Evolutionary conservation across 495 filamentous ascomycete genomes (phyloP).

Genomic region (Penicillium coffeae): DNA sequence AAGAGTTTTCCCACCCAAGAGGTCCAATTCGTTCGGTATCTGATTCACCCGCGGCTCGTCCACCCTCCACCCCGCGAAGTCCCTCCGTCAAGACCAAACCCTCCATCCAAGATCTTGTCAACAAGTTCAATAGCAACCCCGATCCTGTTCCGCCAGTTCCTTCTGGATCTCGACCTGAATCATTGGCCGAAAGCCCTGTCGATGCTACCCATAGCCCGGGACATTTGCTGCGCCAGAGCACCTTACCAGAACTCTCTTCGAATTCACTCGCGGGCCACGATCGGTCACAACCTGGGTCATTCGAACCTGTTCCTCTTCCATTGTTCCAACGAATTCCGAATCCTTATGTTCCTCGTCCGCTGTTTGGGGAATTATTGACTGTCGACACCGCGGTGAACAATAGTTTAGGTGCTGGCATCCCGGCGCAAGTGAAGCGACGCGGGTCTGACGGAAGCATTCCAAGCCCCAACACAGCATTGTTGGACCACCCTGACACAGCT

Average conservation of each 20-base stretch:
- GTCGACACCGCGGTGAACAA: slow-evolving; percentile 34
- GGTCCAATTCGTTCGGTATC: slow-evolving; percentile 33
- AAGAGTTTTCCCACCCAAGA: slow-evolving; percentile 23
- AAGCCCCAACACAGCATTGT: slow-evolving; percentile 48
- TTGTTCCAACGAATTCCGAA: slow-evolving; percentile 20
- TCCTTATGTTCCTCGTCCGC: slow-evolving; percentile 31
- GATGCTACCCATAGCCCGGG: slow-evolving; percentile 26
- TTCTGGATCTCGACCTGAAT: slow-evolving; percentile 28
- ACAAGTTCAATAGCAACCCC: slow-evolving; percentile 55
- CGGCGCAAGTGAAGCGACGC: slow-evolving; percentile 39
- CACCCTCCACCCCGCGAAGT: slow-evolving; percentile 2
- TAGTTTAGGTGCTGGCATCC: slow-evolving; percentile 35
- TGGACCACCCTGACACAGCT: slow-evolving; percentile 34
- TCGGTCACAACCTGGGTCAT: not conserved
- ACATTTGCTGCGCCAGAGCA: slow-evolving; percentile 29
- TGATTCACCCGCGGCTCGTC: slow-evolving; percentile 22
- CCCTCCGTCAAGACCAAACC: slow-evolving; percentile 36
- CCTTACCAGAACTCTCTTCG: slow-evolving; percentile 20
- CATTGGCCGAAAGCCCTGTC: slow-evolving; percentile 31
- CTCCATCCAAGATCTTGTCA: slow-evolving; percentile 58
- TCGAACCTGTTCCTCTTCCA: slow-evolving; percentile 13
- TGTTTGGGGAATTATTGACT: slow-evolving; percentile 51
- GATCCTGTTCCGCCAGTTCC: slow-evolving; percentile 53
- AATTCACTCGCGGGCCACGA: slow-evolving; percentile 2
- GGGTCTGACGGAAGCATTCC: slow-evolving; percentile 53